phyloP scores from a whole-genome alignment of 441 rosid genomes.

The Gossypium davidsonii region DNA sequence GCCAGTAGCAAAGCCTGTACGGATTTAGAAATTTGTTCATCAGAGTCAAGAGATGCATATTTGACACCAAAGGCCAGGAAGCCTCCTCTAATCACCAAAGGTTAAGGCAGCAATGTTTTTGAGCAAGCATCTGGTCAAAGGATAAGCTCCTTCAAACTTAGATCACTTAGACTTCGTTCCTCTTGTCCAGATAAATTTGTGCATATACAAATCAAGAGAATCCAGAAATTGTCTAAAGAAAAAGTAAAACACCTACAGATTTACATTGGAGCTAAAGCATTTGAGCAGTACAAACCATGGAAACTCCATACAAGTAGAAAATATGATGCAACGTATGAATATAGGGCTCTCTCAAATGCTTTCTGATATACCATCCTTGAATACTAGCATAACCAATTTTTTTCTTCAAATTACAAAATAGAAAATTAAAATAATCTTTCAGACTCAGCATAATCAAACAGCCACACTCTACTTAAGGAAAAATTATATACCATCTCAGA shows the following conservation, averaged over 20 bases:
- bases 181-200: neutral
- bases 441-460: neutral
- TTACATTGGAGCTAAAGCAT: neutral
- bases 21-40: neutral
- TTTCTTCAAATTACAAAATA: neutral
- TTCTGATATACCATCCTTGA: neutral
- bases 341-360: slow-evolving; percentile 1
- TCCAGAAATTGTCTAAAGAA: neutral
- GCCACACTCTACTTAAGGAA: neutral
- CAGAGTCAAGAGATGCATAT: neutral
- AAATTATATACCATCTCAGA: slow-evolving; percentile 9
- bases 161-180: neutral
- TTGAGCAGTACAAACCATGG: neutral
- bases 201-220: neutral
- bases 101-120: neutral
- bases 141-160: neutral
- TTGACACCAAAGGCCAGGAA: neutral
- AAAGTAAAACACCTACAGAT: neutral
- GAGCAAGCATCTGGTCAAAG: neutral
- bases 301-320: neutral
- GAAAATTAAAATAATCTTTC: neutral
- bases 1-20: slow-evolving; percentile 43
- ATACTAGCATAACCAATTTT: neutral
- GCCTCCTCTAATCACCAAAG: neutral
- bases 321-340: neutral